phyloP scores from a whole-genome alignment of 129 eudicot genomes.

The Glebionis coronaria region DNA sequence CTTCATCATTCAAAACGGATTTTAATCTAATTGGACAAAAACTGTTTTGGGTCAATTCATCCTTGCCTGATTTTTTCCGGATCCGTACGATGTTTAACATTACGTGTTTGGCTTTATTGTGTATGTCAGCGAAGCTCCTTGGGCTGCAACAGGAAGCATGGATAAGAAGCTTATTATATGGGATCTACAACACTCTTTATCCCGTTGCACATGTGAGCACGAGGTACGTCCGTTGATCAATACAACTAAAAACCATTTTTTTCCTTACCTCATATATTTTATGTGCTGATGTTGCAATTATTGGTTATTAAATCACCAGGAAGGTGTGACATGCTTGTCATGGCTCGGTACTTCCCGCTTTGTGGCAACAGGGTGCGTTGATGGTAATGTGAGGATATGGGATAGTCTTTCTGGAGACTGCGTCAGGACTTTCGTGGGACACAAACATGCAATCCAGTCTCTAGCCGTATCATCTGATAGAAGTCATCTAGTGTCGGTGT shows the following conservation, averaged over 20 bases:
- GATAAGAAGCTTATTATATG: conserved; percentile 83
- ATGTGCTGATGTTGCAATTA: neutral
- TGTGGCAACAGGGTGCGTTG: conserved; percentile 78
- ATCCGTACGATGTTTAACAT: neutral
- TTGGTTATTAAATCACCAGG: conserved; percentile 41
- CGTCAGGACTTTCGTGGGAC: conserved; percentile 65
- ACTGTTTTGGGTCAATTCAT: too few relatives aligned
- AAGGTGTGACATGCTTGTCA: conserved; percentile 69
- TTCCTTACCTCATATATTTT: neutral
- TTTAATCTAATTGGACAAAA: too few relatives aligned
- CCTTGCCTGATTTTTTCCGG: too few relatives aligned
- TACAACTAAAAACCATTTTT: too few relatives aligned
- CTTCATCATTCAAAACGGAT: too few relatives aligned
- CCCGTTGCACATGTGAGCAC: conserved; percentile 82
- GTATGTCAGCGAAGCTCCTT: conserved; percentile 53
- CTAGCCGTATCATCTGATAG: conserved; percentile 46
- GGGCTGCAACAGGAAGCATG: conserved; percentile 96
- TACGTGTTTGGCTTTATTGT: neutral
- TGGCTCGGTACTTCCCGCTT: conserved; percentile 67
- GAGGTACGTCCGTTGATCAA: conserved; percentile 42
- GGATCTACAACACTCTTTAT: conserved; percentile 66
- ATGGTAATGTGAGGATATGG: conserved; percentile 85
- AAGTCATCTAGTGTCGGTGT: conserved; percentile 14
- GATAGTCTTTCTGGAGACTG: conserved; percentile 83
- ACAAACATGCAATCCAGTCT: conserved; percentile 67